Base-by-base conservation (phyloP, 257 asterid genomes). In the Solanum chiquidenum region DNA sequence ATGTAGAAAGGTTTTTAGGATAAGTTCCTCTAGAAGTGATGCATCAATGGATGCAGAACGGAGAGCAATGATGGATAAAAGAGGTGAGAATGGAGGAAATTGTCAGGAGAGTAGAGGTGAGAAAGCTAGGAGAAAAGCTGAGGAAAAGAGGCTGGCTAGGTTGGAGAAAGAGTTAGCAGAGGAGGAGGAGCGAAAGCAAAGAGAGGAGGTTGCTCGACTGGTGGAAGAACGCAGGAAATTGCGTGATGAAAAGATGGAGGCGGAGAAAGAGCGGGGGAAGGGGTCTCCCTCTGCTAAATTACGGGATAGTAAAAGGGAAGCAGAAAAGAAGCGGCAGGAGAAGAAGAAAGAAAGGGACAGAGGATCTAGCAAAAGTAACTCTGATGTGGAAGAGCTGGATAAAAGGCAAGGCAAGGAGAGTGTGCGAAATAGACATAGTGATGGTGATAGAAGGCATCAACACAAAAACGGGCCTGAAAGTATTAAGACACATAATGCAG, bases 181-280 rank as follows among this genome's bases (percentile, higher is more conserved):
- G 92, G 98, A 96, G 92, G 99, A 97, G 93, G 99, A 97, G 93
- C 93, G 97, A 91, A 97, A 96, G 95, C 99, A 97, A 92, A 93
- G 98, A 88, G 98, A 96, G 89, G 99, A 96, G 91, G 98, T 95
- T 37, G 98, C 99, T 37, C 93, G 98, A 90, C 90, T 97, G 92
- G 99, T 97, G 31, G 99, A 97, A 91, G 99, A 96, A 90, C 94
- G 93, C 31, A 93, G 99, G 92, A 94, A 91, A 90, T 86, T 95
- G 91, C 93, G 99, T 23, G 98, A 94, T 89, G 98, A 92, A 92
- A 94, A 91, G 89, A 77, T 89, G 91, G 99, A 92, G 91, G 96
- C 95, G 85, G 98, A 94, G 91, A 96, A 92, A 86, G 98, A 95
- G 49, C 90, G 91, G 69, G 94, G 94, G 40, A 94, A 92, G 86